Conservation (phyloP, 192 early-diverging fungal species). For the Kappamyces sp. region DNA sequence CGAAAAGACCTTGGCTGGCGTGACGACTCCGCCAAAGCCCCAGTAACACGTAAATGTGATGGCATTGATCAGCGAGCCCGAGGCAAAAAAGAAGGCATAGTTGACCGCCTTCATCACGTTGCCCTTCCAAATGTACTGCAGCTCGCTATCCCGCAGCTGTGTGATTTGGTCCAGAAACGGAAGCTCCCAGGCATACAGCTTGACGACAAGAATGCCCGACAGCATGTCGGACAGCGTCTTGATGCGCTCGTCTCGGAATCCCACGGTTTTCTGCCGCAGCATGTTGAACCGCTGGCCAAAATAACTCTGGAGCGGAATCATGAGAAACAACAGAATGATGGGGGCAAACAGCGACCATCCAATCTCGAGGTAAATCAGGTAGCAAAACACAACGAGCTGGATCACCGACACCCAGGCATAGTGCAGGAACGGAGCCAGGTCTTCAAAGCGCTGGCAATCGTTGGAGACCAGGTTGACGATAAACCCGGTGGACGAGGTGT, state of each 20-base stretch:
- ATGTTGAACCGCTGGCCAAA: constrained; percentile 22
- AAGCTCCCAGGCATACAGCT: constrained; percentile 38
- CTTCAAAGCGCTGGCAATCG: constrained; percentile 36
- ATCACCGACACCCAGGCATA: constrained; percentile 24
- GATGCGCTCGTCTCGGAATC: constrained; percentile 26
- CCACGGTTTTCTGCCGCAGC: constrained; percentile 22
- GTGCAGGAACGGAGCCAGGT: constrained; percentile 21
- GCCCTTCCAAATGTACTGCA: constrained; percentile 22
- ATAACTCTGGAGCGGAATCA: constrained; percentile 27
- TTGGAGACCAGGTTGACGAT: constrained; percentile 40
- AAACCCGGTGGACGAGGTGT: constrained; percentile 35
- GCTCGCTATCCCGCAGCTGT: constrained; percentile 19
- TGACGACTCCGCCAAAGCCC: constrained; percentile 26
- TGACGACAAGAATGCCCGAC: constrained; percentile 32
- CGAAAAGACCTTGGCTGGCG: constrained; percentile 28
- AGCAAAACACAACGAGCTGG: constrained; percentile 16
- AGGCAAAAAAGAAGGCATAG: constrained; percentile 33
- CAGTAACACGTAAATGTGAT: constrained; percentile 24
- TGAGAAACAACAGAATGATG: constrained; percentile 8
- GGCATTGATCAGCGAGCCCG: constrained; percentile 15
- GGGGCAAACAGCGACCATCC: constrained; percentile 24
- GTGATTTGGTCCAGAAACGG: constrained; percentile 27
- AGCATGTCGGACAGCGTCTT: constrained; percentile 32
- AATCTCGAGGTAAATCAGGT: constrained; percentile 30
- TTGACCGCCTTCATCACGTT: constrained; percentile 26